phyloP scores from a whole-genome alignment of 2,329 filamentous ascomycete genomes.

The Phialemoniopsis sp. region DNA sequence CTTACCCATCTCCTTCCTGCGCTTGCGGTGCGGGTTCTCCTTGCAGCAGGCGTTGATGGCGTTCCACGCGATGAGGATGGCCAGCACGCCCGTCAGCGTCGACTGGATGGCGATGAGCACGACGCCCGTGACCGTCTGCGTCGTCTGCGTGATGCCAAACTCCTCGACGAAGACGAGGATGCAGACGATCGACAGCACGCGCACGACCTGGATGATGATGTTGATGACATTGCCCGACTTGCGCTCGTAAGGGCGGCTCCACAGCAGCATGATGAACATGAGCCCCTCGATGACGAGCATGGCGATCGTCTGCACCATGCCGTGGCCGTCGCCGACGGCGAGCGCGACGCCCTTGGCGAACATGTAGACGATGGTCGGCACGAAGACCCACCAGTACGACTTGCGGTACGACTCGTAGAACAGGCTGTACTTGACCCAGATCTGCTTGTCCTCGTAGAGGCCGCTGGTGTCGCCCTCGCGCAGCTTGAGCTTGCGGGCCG shows the following conservation, averaged over 20 bases:
- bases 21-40: slow-evolving; percentile 85
- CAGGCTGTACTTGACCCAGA: slow-evolving; percentile 92
- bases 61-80: slow-evolving; percentile 85
- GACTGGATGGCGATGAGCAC: slow-evolving; percentile 90
- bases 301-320: slow-evolving; percentile 72
- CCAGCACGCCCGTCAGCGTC: slow-evolving; percentile 74
- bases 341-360: slow-evolving; percentile 85
- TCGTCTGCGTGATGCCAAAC: slow-evolving; percentile 83
- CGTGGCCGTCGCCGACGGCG: slow-evolving; percentile 80
- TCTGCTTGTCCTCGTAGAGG: slow-evolving; percentile 84
- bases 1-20: slow-evolving; percentile 86
- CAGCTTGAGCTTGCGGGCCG: slow-evolving; percentile 70
- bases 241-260: slow-evolving; percentile 81
- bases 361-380: slow-evolving; percentile 85
- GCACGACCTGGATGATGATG: slow-evolving; percentile 83
- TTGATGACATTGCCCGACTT: slow-evolving; percentile 91
- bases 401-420: slow-evolving; percentile 97
- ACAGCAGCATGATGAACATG: slow-evolving; percentile 76
- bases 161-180: slow-evolving; percentile 93
- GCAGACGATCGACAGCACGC: slow-evolving; percentile 82
- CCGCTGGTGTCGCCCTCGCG: slow-evolving; percentile 66
- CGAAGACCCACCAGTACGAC: slow-evolving; percentile 95
- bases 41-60: slow-evolving; percentile 78
- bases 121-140: slow-evolving; percentile 91
- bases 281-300: slow-evolving; percentile 78